Percentiles rank a stretch among this genome's conserved stretches.
These are phyloP conservation scores for Fusarium anthophilum DNA, from an alignment of 2,329 filamentous ascomycete species.

Conservation along the genomic window DNA sequence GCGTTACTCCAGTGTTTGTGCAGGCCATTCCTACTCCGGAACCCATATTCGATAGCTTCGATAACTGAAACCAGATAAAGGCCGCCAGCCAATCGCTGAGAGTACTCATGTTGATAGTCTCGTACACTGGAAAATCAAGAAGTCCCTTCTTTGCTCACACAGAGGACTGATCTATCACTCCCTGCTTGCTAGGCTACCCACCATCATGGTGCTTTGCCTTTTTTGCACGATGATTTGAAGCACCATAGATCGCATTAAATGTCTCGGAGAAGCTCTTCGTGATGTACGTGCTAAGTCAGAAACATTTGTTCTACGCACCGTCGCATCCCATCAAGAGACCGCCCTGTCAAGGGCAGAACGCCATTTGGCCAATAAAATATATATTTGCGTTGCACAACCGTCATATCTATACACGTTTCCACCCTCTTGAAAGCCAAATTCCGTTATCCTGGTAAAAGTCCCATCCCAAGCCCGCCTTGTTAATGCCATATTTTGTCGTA, in stretches of 20 bases:
- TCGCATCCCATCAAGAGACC: constrained; percentile 7
- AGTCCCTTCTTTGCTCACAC: neutral
- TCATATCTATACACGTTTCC: constrained; percentile 27
- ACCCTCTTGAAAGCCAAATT: constrained; percentile 31
- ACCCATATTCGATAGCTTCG: neutral
- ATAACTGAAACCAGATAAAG: neutral
- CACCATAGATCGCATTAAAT: constrained; percentile 1
- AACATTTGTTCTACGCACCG: constrained; percentile 21
- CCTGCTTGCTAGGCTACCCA: neutral
- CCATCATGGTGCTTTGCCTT: neutral
- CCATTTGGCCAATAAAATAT: neutral
- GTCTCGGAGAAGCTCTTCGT: constrained; percentile 1
- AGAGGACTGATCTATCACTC: neutral
- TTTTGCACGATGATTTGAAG: neutral
- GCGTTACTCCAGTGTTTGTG: neutral
- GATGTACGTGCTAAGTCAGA: neutral
- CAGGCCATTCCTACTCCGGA: constrained; percentile 32
- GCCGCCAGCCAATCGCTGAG: neutral
- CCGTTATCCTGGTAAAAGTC: neutral
- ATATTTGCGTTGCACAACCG: constrained; percentile 14
- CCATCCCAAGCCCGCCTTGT: constrained; percentile 6
- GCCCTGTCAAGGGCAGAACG: constrained; percentile 24
- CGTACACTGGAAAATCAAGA: neutral
- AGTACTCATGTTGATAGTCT: neutral
- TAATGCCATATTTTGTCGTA: constrained; percentile 16